These are phyloP conservation scores for Fusarium sp. DNA, from an alignment of 2,329 filamentous ascomycete species.

Conservation along the genomic window DNA sequence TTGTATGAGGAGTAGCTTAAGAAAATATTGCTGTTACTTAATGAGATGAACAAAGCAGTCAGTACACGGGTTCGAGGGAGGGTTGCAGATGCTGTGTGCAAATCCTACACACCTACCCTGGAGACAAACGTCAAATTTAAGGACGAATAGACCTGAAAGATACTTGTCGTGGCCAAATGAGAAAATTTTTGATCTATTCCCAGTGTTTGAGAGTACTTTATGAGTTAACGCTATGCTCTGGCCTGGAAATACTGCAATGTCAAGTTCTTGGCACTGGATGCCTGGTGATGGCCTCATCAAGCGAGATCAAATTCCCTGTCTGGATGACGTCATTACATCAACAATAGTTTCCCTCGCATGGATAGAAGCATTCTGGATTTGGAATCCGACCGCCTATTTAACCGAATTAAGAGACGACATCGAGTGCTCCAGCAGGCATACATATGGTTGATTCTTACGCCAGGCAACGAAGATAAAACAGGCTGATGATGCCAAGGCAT, in stretches of 20 bases:
- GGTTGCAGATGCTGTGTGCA: too few relatives aligned
- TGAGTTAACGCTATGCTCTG: too few relatives aligned
- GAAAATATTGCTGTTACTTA: neutral
- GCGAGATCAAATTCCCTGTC: neutral
- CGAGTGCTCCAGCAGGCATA: too few relatives aligned
- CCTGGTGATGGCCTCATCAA: neutral
- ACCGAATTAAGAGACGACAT: too few relatives aligned
- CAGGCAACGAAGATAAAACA: neutral
- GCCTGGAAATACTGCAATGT: too few relatives aligned
- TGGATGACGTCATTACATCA: neutral
- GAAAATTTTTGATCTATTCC: neutral
- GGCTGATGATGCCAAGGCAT: neutral
- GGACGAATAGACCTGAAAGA: neutral
- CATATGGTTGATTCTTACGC: too few relatives aligned
- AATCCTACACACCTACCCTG: neutral
- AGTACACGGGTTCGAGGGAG: neutral
- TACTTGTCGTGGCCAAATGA: neutral
- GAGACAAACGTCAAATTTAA: neutral
- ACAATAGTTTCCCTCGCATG: too few relatives aligned
- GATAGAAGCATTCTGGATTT: neutral
- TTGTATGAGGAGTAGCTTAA: neutral
- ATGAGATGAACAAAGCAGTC: neutral
- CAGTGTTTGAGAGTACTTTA: too few relatives aligned
- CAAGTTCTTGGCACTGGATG: too few relatives aligned
- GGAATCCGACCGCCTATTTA: neutral